Evolutionary conservation across 1,284 basidiomycete species (phyloP).

Genomic region (Sporisorium scitamineum): DNA sequence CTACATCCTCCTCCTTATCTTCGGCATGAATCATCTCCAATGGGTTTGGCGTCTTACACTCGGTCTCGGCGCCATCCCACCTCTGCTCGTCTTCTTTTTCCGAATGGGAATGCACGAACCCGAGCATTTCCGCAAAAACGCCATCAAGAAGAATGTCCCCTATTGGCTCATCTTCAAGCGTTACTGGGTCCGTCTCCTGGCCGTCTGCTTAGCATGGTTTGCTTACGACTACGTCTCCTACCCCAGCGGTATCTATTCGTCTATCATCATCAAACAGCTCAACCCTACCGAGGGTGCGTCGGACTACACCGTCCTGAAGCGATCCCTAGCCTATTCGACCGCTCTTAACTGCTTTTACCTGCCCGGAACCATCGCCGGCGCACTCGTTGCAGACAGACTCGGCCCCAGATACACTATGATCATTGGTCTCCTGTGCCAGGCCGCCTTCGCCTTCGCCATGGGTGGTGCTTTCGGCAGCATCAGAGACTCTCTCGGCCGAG

Average conservation of each 20-base stretch:
- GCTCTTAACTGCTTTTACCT: constrained; percentile 72
- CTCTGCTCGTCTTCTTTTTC: constrained; percentile 84
- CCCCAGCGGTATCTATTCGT: constrained; percentile 78
- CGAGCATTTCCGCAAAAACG: constrained; percentile 75
- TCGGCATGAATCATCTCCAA: constrained; percentile 73
- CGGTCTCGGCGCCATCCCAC: constrained; percentile 87
- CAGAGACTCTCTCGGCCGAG: constrained; percentile 70
- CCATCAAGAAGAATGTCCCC: constrained; percentile 81
- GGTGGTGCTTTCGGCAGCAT: constrained; percentile 59
- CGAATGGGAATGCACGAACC: constrained; percentile 87
- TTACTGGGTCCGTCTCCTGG: constrained; percentile 79
- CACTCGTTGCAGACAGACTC: constrained; percentile 75
- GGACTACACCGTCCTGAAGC: constrained; percentile 33
- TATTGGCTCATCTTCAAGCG: constrained; percentile 83
- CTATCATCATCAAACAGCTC: constrained; percentile 80
- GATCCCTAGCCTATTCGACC: constrained; percentile 67
- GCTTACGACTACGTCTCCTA: constrained; percentile 59
- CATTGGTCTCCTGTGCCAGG: constrained; percentile 57
- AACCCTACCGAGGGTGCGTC: constrained; percentile 67
- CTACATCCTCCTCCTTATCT: constrained; percentile 73
- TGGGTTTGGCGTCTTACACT: constrained; percentile 79
- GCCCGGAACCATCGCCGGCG: constrained; percentile 79
- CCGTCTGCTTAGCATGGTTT: constrained; percentile 79
- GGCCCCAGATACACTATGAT: constrained; percentile 66
- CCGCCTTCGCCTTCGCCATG: constrained; percentile 74